Percentiles rank a stretch among this genome's conserved stretches.
phyloP scores from a whole-genome alignment of 805 yeast genomes.

The Metschnikowia colocasiae region DNA sequence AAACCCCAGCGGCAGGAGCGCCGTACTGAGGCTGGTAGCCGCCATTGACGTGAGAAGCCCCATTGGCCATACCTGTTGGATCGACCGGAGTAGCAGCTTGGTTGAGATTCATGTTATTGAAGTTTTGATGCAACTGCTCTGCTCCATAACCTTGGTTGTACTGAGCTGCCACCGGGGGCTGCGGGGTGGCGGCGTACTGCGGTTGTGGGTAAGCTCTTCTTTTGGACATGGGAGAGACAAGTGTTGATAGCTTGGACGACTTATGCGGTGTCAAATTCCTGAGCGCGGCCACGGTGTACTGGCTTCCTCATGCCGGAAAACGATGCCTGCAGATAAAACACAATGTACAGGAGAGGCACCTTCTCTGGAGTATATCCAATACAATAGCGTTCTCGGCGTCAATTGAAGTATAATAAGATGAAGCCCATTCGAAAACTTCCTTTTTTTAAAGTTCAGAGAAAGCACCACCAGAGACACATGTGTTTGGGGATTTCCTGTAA shows the following conservation, averaged over 20 bases:
- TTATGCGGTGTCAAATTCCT: constrained; percentile 13
- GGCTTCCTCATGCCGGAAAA: background rate
- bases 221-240: constrained; percentile 30
- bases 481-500: too few relatives aligned
- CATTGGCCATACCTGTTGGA: constrained; percentile 17
- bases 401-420: background rate
- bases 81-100: constrained; percentile 14
- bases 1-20: constrained; percentile 3
- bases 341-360: background rate
- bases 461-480: too few relatives aligned
- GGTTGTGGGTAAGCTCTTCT: constrained; percentile 50
- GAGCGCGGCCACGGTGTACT: constrained; percentile 8
- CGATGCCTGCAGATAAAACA: background rate
- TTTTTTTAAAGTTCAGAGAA: too few relatives aligned
- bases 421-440: too few relatives aligned
- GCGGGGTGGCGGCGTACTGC: constrained; percentile 33
- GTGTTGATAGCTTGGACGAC: constrained; percentile 6
- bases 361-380: too few relatives aligned
- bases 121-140: constrained; percentile 33
- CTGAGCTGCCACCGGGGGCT: constrained; percentile 15
- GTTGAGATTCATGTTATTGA: constrained; percentile 31
- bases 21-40: constrained; percentile 15
- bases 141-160: constrained; percentile 26
- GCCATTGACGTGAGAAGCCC: constrained; percentile 14
- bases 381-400: background rate